phyloP scores from a whole-genome alignment of 805 yeast genomes.

The Saccharomycopsis fodiens region DNA sequence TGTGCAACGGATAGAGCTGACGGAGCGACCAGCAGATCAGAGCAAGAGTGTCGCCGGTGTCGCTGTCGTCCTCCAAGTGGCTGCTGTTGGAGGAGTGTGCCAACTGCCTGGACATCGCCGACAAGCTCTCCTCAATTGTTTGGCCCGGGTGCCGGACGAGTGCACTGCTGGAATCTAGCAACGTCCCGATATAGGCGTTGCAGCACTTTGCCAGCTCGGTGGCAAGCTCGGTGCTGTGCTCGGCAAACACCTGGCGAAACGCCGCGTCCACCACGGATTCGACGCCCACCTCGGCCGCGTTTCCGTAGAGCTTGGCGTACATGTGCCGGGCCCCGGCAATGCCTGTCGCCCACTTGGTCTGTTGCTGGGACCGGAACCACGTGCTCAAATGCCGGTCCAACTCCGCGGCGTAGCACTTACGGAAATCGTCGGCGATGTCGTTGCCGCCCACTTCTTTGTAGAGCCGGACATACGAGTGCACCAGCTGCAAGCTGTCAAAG shows the following conservation, averaged over 20 bases:
- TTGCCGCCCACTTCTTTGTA: neutral
- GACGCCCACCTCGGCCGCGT: neutral
- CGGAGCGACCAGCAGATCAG: constrained; percentile 12
- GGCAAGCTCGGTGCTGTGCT: constrained; percentile 12
- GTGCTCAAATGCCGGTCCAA: neutral
- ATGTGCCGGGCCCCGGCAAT: neutral
- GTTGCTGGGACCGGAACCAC: neutral
- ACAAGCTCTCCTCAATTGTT: neutral
- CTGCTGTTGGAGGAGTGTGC: neutral
- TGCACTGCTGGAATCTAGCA: too few relatives aligned
- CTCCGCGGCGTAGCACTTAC: neutral
- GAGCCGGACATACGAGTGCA: neutral
- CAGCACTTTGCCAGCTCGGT: constrained; percentile 17
- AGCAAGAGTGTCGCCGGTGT: too few relatives aligned
- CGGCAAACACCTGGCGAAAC: constrained; percentile 1
- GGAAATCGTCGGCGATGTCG: neutral
- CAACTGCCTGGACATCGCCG: neutral
- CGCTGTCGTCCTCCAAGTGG: too few relatives aligned
- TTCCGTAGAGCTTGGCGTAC: neutral
- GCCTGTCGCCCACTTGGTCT: neutral
- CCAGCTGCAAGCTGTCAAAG: neutral
- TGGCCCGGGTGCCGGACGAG: neutral
- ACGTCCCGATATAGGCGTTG: constrained; percentile 3
- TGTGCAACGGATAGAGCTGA: neutral
- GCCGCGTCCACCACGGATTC: neutral